Evolutionary conservation across 2,329 filamentous ascomycete genomes (phyloP).

Genomic region (Monosporascus sp.): DNA sequence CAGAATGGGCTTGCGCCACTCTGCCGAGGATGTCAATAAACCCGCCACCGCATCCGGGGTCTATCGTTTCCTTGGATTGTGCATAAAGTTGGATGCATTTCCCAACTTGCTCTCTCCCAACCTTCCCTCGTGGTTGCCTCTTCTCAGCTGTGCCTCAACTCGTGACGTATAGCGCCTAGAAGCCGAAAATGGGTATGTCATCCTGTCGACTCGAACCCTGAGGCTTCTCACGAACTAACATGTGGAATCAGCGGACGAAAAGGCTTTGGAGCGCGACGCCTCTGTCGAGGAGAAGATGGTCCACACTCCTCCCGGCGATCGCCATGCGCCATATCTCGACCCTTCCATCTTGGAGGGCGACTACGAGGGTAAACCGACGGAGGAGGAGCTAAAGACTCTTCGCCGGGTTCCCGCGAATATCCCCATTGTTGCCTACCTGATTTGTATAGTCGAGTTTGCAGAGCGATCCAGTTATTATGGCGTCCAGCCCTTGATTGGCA

Average conservation of each 20-base stretch:
- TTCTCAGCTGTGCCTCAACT: neutral
- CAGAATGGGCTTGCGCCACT: neutral
- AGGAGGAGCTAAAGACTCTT: slow-evolving; percentile 35
- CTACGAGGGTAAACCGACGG: slow-evolving; percentile 35
- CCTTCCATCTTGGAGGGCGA: slow-evolving; percentile 19
- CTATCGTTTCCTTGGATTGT: neutral
- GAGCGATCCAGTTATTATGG: slow-evolving; percentile 22
- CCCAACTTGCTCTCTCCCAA: neutral
- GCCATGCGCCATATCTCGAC: slow-evolving; percentile 20
- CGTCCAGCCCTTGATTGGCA: slow-evolving; percentile 47
- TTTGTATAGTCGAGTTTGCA: slow-evolving; percentile 53
- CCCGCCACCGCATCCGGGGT: neutral
- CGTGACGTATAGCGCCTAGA: neutral
- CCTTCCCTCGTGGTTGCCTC: neutral
- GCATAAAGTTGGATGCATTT: neutral
- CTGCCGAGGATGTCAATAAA: neutral
- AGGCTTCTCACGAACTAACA: neutral
- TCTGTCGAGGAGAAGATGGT: slow-evolving; percentile 16
- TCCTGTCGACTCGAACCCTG: neutral
- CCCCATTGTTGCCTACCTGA: slow-evolving; percentile 47
- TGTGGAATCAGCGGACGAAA: slow-evolving; percentile 6
- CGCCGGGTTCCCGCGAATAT: slow-evolving; percentile 41
- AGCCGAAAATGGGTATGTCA: neutral
- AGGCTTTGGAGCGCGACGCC: slow-evolving; percentile 11
- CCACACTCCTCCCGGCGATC: slow-evolving; percentile 13